Conservation (phyloP, 768 basidiomycete genomes). For the Tricholoma sp. region DNA sequence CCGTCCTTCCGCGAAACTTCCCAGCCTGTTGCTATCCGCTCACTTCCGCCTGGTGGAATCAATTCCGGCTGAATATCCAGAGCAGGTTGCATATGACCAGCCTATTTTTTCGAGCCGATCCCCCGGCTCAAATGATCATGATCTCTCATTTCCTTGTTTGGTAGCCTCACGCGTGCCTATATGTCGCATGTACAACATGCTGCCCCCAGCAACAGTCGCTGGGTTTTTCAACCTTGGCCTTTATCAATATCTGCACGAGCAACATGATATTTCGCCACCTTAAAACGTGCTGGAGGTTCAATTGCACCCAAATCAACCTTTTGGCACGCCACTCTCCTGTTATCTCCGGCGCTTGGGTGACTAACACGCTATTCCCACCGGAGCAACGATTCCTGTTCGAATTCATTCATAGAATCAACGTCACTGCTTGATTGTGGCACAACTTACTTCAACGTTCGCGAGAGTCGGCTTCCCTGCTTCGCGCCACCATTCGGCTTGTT, state of each 20-base stretch:
- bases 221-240: not conserved
- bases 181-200: not conserved
- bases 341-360: not conserved
- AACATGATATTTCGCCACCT: not conserved
- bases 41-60: too few species aligned
- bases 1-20: not conserved
- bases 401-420: not conserved
- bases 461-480: not conserved
- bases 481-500: not conserved
- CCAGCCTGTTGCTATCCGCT: not conserved
- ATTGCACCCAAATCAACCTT: not conserved
- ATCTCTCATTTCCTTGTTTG: conserved; percentile 9
- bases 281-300: not conserved
- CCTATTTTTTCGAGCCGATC: conserved; percentile 20
- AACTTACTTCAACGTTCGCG: not conserved
- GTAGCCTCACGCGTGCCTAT: conserved; percentile 11
- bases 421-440: not conserved
- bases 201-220: not conserved
- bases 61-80: too few species aligned
- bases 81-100: too few species aligned
- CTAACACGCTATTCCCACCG: not conserved
- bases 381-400: not conserved
- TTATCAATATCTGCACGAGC: too few species aligned
- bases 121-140: conserved; percentile 14
- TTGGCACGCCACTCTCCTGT: not conserved